Conservation (phyloP, 164 flowering plant species). For the Euptelea pleiosperma region DNA sequence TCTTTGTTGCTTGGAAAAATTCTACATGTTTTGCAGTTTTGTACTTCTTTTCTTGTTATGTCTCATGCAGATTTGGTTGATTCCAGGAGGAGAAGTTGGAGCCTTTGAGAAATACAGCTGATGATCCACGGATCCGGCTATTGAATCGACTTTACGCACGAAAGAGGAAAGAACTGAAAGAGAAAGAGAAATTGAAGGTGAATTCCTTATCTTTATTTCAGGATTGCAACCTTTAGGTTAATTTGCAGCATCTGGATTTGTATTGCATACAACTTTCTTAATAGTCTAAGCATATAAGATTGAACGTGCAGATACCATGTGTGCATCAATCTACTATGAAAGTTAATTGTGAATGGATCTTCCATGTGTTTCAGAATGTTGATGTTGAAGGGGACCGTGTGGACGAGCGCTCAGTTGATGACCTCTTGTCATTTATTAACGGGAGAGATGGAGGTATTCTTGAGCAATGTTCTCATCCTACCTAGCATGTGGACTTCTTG, state of each 20-base stretch:
- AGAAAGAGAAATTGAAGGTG: conserved; percentile 73
- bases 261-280: neutral
- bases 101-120: conserved; percentile 76
- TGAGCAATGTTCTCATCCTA: conserved; percentile 1
- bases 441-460: conserved; percentile 44
- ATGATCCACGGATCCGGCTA: conserved; percentile 88
- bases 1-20: conserved; percentile 27
- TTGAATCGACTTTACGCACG: conserved; percentile 85
- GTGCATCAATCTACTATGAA: neutral
- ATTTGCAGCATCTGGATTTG: neutral
- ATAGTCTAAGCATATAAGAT: too few relatives aligned
- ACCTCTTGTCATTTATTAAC: conserved; percentile 81
- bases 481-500: neutral
- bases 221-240: neutral
- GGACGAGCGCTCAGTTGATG: conserved; percentile 91
- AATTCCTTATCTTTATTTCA: conserved; percentile 8
- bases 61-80: conserved; percentile 12
- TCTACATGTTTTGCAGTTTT: neutral
- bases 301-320: conserved; percentile 1
- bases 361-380: conserved; percentile 50
- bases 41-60: neutral
- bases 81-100: conserved; percentile 93
- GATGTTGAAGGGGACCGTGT: conserved; percentile 68
- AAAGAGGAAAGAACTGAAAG: conserved; percentile 86
- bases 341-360: neutral